Evolutionary conservation across 2,329 filamentous ascomycete genomes (phyloP).

Genomic region (Lachnellula suecica): DNA sequence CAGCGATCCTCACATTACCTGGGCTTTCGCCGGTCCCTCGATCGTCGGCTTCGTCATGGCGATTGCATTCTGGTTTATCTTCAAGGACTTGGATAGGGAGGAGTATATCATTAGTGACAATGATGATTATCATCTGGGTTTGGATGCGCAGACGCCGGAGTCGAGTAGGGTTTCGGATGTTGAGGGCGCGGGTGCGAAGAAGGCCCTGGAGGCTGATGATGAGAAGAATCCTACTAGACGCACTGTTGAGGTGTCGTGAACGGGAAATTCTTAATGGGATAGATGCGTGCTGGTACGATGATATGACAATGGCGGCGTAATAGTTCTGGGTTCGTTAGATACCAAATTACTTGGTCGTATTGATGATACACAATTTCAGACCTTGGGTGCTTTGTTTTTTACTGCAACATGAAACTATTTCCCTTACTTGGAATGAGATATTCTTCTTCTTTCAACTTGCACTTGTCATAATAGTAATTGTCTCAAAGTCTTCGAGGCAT

Average conservation of each 20-base stretch:
- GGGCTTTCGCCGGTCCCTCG: slow-evolving; percentile 48
- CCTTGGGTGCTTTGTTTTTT: no score
- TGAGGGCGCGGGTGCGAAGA: background rate
- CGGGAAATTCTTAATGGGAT: background rate
- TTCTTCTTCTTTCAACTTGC: no score
- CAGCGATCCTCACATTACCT: slow-evolving; percentile 48
- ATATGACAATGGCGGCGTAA: background rate
- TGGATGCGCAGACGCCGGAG: no score
- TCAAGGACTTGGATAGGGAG: slow-evolving; percentile 46
- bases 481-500: no score
- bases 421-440: no score
- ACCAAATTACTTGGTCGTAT: background rate
- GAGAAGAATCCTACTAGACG: background rate
- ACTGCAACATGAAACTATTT: no score
- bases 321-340: background rate
- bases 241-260: background rate
- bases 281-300: background rate
- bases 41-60: slow-evolving; percentile 45
- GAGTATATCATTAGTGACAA: slow-evolving; percentile 43
- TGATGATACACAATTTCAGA: no score
- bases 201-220: background rate
- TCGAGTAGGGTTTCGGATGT: background rate
- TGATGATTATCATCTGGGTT: slow-evolving; percentile 15
- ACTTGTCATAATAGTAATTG: no score
- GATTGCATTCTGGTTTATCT: slow-evolving; percentile 45